Evolutionary conservation across 2,329 filamentous ascomycete genomes (phyloP), one percentile per base, ranked within the genome.

Genomic region (Tolypocladium tundrense): DNA sequence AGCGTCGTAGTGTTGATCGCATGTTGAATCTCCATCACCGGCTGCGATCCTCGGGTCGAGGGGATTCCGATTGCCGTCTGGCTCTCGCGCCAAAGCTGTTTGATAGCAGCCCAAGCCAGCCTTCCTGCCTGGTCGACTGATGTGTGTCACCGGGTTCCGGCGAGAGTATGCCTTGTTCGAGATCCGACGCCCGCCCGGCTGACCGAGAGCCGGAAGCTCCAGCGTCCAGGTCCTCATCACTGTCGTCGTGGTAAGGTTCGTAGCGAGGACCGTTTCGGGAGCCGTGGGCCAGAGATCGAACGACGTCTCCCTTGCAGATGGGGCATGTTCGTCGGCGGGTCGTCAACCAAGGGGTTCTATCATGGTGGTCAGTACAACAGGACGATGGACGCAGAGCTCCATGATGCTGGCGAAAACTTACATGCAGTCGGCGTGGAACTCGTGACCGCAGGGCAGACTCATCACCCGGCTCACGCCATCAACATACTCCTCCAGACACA

Each of bases 341-440:
- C 0, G 93, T 97, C 56, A 99, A 79, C 94, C 94, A 99, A 2
- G 94, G 94, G 5, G 94, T 97, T 69, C 91, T 96, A 62, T 27
- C 64, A 45, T 37, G 54, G 51, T 14, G 27, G 61, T 67, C 66
- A 66, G 69, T 35, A 51, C 10, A 35, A 9, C 62, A 40, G 2
- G 43, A 11, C 14, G 24, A 35, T 5, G 2, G 45, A 19, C 19
- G 45, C 27, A 9, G 27, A 50, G 31, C 16, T n/a, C 19, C 48
- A 21, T 21, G 16, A 50, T 16, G 48, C 19, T 13, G 57, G 52
- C 56, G 37, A 37, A 33, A 58, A 88, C 91, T 87, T 76, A 96
- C 91, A 99, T 97, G 91, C 94, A 99, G 70, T 96, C 91, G 35
- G 81, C 93, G 72, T 99, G 94, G 73, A 97, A 99, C 68, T 99